Conservation (phyloP, 2,329 filamentous ascomycete species). For the Amesomyces nigricolor region DNA sequence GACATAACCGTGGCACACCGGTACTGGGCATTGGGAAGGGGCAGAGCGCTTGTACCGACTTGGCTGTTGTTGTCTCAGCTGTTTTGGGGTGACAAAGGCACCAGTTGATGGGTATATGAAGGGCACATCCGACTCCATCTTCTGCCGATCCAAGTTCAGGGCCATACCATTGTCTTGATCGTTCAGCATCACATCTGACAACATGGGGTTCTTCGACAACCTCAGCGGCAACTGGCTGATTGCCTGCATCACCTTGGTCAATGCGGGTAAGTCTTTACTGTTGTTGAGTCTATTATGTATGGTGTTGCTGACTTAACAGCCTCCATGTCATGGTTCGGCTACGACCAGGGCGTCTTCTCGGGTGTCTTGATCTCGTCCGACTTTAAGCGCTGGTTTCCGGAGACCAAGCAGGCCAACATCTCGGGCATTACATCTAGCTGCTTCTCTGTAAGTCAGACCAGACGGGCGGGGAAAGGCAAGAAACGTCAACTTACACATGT, state of each 20-base stretch:
- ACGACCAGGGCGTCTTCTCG: conserved; percentile 10
- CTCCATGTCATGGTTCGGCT: conserved; percentile 11
- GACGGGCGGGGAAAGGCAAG: no score
- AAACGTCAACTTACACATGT: background rate
- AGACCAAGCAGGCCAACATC: conserved; percentile 8
- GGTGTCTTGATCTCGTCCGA: conserved; percentile 9
- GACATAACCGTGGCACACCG: background rate
- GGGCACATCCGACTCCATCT: background rate
- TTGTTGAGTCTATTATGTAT: background rate
- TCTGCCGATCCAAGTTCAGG: background rate
- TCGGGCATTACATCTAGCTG: conserved; percentile 7
- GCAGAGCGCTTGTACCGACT: background rate
- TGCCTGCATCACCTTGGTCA: conserved; percentile 11
- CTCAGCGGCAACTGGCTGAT: conserved; percentile 11
- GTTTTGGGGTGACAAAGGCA: background rate
- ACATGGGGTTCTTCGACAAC: conserved; percentile 6
- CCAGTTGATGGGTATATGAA: conserved; percentile 3
- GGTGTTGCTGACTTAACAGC: background rate
- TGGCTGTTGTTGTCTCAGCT: background rate
- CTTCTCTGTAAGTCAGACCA: background rate
- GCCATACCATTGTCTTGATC: no score
- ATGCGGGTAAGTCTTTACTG: background rate
- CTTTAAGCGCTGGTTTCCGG: conserved; percentile 9
- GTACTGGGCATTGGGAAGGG: background rate
- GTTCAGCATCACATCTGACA: background rate